A percentile compares a stretch with the other conserved stretches of the same genome.
Evolutionary conservation across 73 alveolate genomes (phyloP).

Genomic region (Tetrahymena malaccensis): DNA sequence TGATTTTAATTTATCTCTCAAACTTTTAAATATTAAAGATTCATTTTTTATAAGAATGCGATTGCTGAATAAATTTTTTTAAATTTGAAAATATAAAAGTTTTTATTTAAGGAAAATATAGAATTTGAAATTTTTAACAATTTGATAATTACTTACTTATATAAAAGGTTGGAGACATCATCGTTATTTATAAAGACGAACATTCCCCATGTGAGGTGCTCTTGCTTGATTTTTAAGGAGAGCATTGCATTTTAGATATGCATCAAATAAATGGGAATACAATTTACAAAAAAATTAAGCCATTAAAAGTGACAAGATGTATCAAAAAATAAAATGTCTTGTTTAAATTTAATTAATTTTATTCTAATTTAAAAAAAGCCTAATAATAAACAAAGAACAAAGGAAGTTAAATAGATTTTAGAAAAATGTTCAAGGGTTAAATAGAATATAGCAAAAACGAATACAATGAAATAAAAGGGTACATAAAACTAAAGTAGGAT

Average conservation of each 20-base stretch:
- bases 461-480: neutral
- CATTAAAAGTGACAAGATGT: neutral
- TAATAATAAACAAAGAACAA: neutral
- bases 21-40: too few species aligned
- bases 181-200: neutral
- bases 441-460: neutral
- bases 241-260: neutral
- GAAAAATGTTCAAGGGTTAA: neutral
- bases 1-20: neutral
- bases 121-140: too few species aligned
- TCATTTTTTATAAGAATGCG: neutral
- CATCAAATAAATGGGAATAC: neutral
- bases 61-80: too few species aligned
- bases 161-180: neutral
- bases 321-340: neutral
- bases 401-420: neutral
- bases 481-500: neutral
- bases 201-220: neutral
- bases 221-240: neutral
- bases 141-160: neutral
- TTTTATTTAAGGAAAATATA: neutral
- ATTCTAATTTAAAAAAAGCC: neutral
- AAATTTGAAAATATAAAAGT: too few species aligned
- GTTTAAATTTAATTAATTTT: neutral
- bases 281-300: neutral